phyloP scores from a whole-genome alignment of 1,139 yeast species.

The Yamadazyma trypodendri region DNA sequence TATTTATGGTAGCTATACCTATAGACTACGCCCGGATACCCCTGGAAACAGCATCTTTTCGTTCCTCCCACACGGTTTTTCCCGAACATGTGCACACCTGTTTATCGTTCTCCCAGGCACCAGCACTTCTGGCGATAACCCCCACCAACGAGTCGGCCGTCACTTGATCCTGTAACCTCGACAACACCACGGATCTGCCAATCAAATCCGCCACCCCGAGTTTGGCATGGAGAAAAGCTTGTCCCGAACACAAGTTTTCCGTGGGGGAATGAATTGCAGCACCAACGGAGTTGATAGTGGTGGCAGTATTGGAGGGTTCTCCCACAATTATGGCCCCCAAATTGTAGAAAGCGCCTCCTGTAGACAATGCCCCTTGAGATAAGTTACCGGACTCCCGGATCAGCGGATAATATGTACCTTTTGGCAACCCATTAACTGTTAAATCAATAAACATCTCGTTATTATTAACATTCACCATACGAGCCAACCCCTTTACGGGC shows the following conservation, averaged over 20 bases:
- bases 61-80: constrained; percentile 93
- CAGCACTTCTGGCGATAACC: constrained; percentile 94
- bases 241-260: constrained; percentile 49
- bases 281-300: constrained; percentile 41
- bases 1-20: too few species aligned
- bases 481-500: constrained; percentile 83
- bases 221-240: constrained; percentile 59
- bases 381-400: constrained; percentile 74
- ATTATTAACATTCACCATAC: constrained; percentile 71
- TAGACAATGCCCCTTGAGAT: constrained; percentile 67
- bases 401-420: constrained; percentile 68
- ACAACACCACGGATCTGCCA: constrained; percentile 76
- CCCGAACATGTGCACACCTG: constrained; percentile 94
- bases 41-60: constrained; percentile 46
- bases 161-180: constrained; percentile 39
- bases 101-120: constrained; percentile 94
- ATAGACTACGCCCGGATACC: constrained; percentile 11
- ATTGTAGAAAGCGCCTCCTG: constrained; percentile 53
- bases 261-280: constrained; percentile 25
- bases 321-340: constrained; percentile 50
- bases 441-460: constrained; percentile 64
- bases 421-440: constrained; percentile 67
- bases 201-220: constrained; percentile 63
- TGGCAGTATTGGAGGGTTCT: constrained; percentile 29
- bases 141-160: constrained; percentile 62